phyloP scores from a whole-genome alignment of 1,139 yeast genomes.

The Pichia sp. region DNA sequence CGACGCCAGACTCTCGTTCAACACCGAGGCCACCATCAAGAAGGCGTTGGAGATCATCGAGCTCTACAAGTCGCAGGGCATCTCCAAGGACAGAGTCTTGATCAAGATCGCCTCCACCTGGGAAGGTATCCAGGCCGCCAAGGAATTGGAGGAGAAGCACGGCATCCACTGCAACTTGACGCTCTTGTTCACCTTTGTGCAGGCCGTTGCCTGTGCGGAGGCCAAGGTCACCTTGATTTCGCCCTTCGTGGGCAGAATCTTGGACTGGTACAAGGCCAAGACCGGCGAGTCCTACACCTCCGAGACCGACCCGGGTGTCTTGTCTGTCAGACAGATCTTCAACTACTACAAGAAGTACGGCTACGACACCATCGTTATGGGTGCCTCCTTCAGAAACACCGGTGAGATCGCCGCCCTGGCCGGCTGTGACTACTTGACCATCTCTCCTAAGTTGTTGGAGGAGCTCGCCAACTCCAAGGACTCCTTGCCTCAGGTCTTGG shows the following conservation, averaged over 20 bases:
- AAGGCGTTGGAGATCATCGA: constrained; percentile 87
- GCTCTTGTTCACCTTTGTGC: constrained; percentile 87
- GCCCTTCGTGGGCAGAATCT: constrained; percentile 98
- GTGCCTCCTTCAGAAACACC: constrained; percentile 98
- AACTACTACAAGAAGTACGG: constrained; percentile 97
- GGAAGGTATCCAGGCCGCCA: constrained; percentile 99
- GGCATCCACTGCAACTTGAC: constrained; percentile 95
- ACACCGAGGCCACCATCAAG: constrained; percentile 86
- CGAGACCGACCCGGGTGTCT: constrained; percentile 94
- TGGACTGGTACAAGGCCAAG: constrained; percentile 96
- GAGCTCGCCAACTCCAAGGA: constrained; percentile 77
- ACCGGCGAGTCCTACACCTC: constrained; percentile 83
- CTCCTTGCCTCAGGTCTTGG: constrained; percentile 75
- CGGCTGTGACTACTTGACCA: constrained; percentile 95
- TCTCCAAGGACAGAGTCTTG: constrained; percentile 81
- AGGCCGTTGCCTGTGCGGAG: constrained; percentile 99
- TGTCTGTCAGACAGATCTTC: constrained; percentile 81
- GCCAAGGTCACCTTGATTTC: constrained; percentile 94
- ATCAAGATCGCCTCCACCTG: constrained; percentile 97
- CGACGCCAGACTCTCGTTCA: constrained; percentile 94
- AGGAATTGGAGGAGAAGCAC: constrained; percentile 86
- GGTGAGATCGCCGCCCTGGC: constrained; percentile 97
- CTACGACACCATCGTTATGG: constrained; percentile 98
- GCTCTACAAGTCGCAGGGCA: constrained; percentile 79
- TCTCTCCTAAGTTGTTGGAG: constrained; percentile 89